Base-by-base conservation (phyloP, 495 filamentous ascomycete species). In the Hypoxylon lenormandii region DNA sequence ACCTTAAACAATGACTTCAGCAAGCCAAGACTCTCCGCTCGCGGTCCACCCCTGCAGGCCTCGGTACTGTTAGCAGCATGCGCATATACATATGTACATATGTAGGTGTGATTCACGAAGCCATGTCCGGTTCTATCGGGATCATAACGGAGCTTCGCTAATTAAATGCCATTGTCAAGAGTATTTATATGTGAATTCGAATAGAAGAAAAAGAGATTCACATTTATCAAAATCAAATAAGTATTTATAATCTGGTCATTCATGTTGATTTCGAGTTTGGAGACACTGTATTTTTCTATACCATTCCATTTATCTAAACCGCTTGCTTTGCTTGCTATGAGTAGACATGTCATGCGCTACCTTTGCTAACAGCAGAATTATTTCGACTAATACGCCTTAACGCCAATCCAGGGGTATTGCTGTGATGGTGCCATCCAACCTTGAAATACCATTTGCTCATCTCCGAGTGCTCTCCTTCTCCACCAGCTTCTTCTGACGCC, bases 401-500 rank as follows among this genome's bases (percentile, higher is more conserved):
- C 67, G 51, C 67, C 67, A 51, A 53, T 22, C 45, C 21, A 60
- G 19, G 23, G 53, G 57, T 61, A 70, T 66, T 28, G 56, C 38
- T 46, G 13, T 46, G 12, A 47, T 16, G 26, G 30, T 48, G 21
- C 10, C 46, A 48, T 48, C n/a, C 46, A 16, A 42, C 5, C 0
- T 10, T 1, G 5, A 16, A 45, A 45, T 10, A 10, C 48, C n/a
- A n/a, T 37, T n/a, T 19, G 21, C 30, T 71, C 75, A 74, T 61
- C 65, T 72, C 11, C 73, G 64, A 0, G 81, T 77, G 36, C 56
- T 77, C 30, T 83, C 80, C 42, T 80, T 77, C 55, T 81, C 82
- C 49, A 73, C 76, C 37, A 81, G 72, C 79, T 86, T 89, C 72
- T 76, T 76, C 72, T 85, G 83, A 64, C 84, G 83, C 79, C 91